These are phyloP conservation scores for Yamadazyma dushanensis DNA, from an alignment of 1,139 yeast species.

Conservation along the genomic window DNA sequence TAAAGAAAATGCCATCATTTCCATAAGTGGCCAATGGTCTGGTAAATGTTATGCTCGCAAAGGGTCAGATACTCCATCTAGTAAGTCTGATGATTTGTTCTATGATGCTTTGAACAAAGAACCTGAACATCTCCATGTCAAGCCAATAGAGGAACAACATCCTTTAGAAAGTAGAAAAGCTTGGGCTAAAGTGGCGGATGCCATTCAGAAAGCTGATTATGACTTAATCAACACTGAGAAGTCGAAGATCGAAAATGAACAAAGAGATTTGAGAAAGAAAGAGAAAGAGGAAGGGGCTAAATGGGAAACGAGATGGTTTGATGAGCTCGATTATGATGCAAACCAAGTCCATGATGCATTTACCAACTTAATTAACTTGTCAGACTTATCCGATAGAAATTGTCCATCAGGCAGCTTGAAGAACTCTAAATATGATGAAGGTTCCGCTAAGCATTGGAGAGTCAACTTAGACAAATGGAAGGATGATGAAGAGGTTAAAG, in stretches of 20 bases:
- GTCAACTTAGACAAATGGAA: constrained; percentile 55
- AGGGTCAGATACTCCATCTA: constrained; percentile 40
- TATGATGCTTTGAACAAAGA: constrained; percentile 61
- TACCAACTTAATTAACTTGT: constrained; percentile 50
- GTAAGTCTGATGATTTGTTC: constrained; percentile 51
- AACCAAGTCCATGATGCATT: constrained; percentile 31
- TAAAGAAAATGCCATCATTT: constrained; percentile 68
- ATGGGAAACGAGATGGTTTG: constrained; percentile 86
- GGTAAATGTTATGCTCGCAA: constrained; percentile 57
- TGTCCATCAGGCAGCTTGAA: constrained; percentile 66
- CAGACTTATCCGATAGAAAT: constrained; percentile 59
- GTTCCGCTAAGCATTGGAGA: constrained; percentile 68
- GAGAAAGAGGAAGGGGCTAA: constrained; percentile 61
- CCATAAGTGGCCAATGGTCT: constrained; percentile 92
- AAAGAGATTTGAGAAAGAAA: constrained; percentile 73
- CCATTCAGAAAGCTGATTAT: constrained; percentile 71
- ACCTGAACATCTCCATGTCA: constrained; percentile 64
- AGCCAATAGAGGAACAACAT: constrained; percentile 76
- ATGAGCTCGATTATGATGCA: constrained; percentile 46
- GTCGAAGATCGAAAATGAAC: constrained; percentile 74
- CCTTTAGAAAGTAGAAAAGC: constrained; percentile 79
- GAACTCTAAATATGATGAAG: constrained; percentile 52
- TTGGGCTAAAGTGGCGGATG: constrained; percentile 87
- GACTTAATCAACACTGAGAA: constrained; percentile 74
- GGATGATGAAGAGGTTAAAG: constrained; percentile 56